phyloP scores from a whole-genome alignment of 1,284 basidiomycete genomes.

The Xerocomus alliaceus region DNA sequence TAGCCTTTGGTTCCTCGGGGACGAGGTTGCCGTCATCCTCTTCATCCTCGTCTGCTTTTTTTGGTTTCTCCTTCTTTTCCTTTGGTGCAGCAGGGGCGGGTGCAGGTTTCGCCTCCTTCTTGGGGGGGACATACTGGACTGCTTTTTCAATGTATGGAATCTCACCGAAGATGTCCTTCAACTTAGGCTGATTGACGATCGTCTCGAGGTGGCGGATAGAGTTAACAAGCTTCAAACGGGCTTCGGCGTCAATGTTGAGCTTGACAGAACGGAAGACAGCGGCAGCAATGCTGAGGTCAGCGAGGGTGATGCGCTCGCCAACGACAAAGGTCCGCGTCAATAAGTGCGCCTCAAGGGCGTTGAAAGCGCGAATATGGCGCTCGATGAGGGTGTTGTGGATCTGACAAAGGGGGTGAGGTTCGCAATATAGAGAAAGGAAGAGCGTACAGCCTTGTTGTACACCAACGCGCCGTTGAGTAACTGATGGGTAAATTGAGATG shows the following conservation, averaged over 20 bases:
- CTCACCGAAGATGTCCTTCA: conserved; percentile 72
- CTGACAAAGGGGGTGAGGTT: conserved; percentile 44
- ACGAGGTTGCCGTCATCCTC: conserved; percentile 71
- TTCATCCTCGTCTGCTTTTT: conserved; percentile 66
- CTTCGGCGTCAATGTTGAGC: conserved; percentile 66
- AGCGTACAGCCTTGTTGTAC: conserved; percentile 62
- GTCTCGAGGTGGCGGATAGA: conserved; percentile 85
- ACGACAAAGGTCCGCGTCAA: conserved; percentile 88
- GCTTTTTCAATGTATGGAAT: conserved; percentile 75
- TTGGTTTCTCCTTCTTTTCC: conserved; percentile 67
- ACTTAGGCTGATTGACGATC: conserved; percentile 79
- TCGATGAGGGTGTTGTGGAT: conserved; percentile 61
- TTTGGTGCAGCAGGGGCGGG: conserved; percentile 52
- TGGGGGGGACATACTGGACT: conserved; percentile 75
- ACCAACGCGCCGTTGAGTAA: conserved; percentile 51
- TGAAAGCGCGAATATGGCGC: conserved; percentile 60
- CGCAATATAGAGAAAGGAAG: conserved; percentile 45
- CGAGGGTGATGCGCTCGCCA: conserved; percentile 92
- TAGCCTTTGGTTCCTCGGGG: conserved; percentile 76
- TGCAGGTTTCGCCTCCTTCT: conserved; percentile 62
- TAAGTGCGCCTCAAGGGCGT: conserved; percentile 79
- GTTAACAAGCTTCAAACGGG: conserved; percentile 77
- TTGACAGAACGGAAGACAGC: conserved; percentile 58
- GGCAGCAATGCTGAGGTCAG: conserved; percentile 80
- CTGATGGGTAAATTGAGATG: conserved; percentile 37